Evolutionary conservation across 1,139 yeast species (phyloP).

Genomic region (Sugiyamaella paludigena): DNA sequence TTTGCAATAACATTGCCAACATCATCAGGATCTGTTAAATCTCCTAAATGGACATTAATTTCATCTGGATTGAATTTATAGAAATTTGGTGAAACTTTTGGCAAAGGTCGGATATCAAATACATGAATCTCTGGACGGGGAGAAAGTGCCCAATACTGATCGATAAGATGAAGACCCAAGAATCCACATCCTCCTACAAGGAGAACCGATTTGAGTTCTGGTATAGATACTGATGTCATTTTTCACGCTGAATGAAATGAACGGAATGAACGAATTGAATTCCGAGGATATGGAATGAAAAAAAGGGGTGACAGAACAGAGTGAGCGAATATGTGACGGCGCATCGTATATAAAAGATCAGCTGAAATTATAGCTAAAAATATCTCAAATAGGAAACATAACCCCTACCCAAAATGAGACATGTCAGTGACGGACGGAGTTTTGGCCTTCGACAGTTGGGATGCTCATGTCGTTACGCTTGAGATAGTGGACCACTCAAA

Average conservation of each 20-base stretch:
- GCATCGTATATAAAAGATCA: too few species aligned
- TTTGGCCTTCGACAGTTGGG: background rate
- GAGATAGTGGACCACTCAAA: too few species aligned
- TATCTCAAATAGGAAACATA: too few species aligned
- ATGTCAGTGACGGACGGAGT: too few species aligned
- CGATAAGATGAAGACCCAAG: slow-evolving; percentile 85
- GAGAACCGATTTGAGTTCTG: slow-evolving; percentile 56
- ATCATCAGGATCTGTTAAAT: slow-evolving; percentile 71
- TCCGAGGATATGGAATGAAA: background rate
- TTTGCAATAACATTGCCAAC: slow-evolving; percentile 59
- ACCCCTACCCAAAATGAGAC: too few species aligned
- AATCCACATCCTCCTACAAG: slow-evolving; percentile 95
- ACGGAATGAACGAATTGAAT: background rate
- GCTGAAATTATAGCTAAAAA: too few species aligned
- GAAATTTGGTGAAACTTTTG: slow-evolving; percentile 61
- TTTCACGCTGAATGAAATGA: background rate
- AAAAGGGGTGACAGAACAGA: too few species aligned
- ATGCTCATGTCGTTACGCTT: too few species aligned
- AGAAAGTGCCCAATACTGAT: slow-evolving; percentile 66
- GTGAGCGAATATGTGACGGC: too few species aligned
- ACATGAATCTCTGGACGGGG: slow-evolving; percentile 80
- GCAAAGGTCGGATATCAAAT: slow-evolving; percentile 86
- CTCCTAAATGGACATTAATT: slow-evolving; percentile 73
- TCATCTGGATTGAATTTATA: slow-evolving; percentile 65
- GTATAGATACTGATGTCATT: slow-evolving; percentile 10